Conservation (phyloP, 768 basidiomycete species). For the Lactarius tabidus region DNA sequence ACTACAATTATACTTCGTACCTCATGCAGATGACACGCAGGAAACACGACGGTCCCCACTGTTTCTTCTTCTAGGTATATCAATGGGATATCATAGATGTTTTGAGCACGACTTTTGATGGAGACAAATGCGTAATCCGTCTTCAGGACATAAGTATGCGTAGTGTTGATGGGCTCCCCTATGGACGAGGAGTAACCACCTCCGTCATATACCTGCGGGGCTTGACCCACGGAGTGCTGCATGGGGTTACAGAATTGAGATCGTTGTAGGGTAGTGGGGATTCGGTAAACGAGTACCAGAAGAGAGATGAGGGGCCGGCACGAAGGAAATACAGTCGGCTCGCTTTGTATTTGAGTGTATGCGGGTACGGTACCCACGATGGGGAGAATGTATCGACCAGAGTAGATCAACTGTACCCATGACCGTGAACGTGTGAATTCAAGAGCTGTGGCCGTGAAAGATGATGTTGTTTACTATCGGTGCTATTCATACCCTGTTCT, state of each 20-base stretch:
- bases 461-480: too few relatives aligned
- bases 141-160: background rate
- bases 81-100: background rate
- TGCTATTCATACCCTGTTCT: too few relatives aligned
- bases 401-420: too few relatives aligned
- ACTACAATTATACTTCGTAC: slow-evolving; percentile 13
- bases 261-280: background rate
- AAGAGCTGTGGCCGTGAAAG: too few relatives aligned
- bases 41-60: slow-evolving; percentile 3
- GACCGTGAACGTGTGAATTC: too few relatives aligned
- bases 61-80: slow-evolving; percentile 18
- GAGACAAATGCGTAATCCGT: slow-evolving; percentile 11
- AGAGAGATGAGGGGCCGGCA: background rate
- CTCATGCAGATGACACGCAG: background rate
- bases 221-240: background rate
- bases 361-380: too few relatives aligned
- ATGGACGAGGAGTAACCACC: background rate
- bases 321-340: too few relatives aligned
- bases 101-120: slow-evolving; percentile 7
- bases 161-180: background rate
- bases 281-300: background rate
- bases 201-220: background rate
- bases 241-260: background rate
- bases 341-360: background rate
- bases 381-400: too few relatives aligned